phyloP scores from a whole-genome alignment of 345 rosid genomes.

The Physaria fendleri region DNA sequence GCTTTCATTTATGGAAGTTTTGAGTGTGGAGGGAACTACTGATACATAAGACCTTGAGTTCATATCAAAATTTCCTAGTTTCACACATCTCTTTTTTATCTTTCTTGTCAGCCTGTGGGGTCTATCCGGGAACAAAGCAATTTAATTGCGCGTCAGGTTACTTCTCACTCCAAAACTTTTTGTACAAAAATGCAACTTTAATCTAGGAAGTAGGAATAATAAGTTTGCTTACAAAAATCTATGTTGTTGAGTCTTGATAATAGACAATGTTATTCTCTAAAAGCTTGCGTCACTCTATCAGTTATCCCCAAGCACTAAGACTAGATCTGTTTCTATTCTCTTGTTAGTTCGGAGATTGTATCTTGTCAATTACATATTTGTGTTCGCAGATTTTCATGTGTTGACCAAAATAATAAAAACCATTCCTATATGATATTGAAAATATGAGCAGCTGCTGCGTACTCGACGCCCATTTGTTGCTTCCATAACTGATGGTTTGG shows the following conservation, averaged over 20 bases:
- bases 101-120: conserved; percentile 70
- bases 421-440: not conserved
- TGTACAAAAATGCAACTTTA: not conserved
- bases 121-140: conserved; percentile 83
- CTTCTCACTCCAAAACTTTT: not conserved
- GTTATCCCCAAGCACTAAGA: not conserved
- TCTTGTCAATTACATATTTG: not conserved
- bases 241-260: not conserved
- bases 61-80: not conserved
- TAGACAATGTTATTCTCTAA: not conserved
- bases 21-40: not conserved
- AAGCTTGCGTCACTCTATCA: not conserved
- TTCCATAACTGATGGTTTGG: conserved; percentile 60
- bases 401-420: conserved; percentile 4
- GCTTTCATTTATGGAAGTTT: not conserved
- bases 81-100: not conserved
- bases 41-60: conserved; percentile 3
- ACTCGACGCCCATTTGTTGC: conserved; percentile 88
- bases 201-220: not conserved
- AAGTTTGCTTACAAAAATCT: not conserved
- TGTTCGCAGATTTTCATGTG: not conserved
- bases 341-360: not conserved
- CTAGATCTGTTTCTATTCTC: not conserved
- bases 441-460: conserved; percentile 61
- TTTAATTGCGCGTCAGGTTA: conserved; percentile 74